Evolutionary conservation across 2,329 filamentous ascomycete species (phyloP).

Genomic region (Colletotrichum sp.): DNA sequence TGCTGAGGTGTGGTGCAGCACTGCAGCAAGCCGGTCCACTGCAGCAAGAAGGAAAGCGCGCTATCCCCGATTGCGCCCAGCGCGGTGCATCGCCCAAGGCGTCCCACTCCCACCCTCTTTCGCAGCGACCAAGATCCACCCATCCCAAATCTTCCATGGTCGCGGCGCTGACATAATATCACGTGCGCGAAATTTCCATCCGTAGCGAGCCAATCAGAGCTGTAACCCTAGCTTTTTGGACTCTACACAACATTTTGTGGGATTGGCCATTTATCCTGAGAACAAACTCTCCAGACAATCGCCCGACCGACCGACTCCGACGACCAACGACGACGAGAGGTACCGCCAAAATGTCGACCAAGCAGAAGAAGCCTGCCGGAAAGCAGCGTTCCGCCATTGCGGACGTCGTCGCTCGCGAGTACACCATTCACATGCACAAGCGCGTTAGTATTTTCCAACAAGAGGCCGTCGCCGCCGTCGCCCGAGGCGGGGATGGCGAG

Average conservation of each 20-base stretch:
- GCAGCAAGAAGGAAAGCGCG: background rate
- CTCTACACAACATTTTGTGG: slow-evolving; percentile 20
- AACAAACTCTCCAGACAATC: slow-evolving; percentile 22
- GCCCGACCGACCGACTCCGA: slow-evolving; percentile 18
- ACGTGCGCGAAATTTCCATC: background rate
- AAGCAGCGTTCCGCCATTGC: slow-evolving; percentile 91
- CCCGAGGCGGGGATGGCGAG: background rate
- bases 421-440: slow-evolving; percentile 99
- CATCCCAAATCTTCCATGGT: background rate
- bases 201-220: slow-evolving; percentile 3
- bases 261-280: background rate
- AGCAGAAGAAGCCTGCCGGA: slow-evolving; percentile 68
- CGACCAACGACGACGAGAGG: slow-evolving; percentile 27
- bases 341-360: slow-evolving; percentile 64
- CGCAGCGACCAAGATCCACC: background rate
- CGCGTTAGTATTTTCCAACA: slow-evolving; percentile 45
- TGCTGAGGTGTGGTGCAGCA: background rate
- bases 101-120: background rate
- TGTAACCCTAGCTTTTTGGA: slow-evolving; percentile 16
- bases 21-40: background rate
- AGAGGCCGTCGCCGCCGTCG: slow-evolving; percentile 24
- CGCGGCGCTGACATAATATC: background rate
- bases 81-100: background rate
- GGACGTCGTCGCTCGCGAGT: slow-evolving; percentile 99
- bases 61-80: background rate